Evolutionary conservation across 257 asterid genomes (phyloP).

Genomic region (Primulina huaijiensis): DNA sequence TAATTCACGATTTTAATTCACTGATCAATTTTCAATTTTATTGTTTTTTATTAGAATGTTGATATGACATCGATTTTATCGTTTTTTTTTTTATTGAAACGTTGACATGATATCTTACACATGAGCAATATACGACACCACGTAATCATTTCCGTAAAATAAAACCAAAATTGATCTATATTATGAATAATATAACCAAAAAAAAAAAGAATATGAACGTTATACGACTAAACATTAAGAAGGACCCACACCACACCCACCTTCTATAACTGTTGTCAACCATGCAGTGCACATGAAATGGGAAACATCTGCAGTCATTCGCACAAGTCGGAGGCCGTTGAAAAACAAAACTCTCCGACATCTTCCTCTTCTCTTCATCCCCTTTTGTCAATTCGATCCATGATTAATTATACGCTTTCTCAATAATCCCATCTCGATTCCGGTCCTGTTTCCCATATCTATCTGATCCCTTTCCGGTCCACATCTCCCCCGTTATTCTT

Average conservation of each 20-base stretch:
- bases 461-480: neutral
- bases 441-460: neutral
- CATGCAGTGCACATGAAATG: neutral
- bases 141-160: too few species aligned
- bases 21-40: too few species aligned
- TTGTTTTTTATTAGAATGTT: too few species aligned
- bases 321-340: slow-evolving; percentile 42
- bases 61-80: too few species aligned
- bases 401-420: slow-evolving; percentile 7
- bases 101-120: too few species aligned
- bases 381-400: slow-evolving; percentile 23
- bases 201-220: too few species aligned
- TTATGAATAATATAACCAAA: too few species aligned
- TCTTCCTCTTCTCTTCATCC: slow-evolving; percentile 18
- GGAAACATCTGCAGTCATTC: slow-evolving; percentile 14
- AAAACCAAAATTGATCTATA: too few species aligned
- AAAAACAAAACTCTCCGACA: slow-evolving; percentile 37
- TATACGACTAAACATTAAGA: too few species aligned
- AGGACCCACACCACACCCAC: neutral
- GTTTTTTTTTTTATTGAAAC: too few species aligned
- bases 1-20: too few species aligned
- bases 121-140: too few species aligned
- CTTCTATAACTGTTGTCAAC: neutral
- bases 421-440: slow-evolving; percentile 8
- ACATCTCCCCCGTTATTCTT: neutral